Conservation (phyloP, 108 stramenopile species). For the Thalassiosira profunda region DNA sequence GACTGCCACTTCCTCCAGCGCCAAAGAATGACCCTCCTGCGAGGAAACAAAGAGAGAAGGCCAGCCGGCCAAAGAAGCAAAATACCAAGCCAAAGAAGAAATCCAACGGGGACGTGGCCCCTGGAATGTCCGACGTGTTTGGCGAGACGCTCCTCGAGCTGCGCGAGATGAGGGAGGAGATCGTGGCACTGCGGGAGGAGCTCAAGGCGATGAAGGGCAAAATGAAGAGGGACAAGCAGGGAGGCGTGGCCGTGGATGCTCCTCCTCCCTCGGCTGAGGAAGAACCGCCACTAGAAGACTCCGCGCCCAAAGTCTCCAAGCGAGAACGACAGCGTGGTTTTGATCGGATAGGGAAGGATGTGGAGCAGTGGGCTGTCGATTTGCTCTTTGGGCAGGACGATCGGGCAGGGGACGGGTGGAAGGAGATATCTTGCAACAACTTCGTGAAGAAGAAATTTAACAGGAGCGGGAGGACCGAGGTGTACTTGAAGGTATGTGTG, state of each 20-base stretch:
- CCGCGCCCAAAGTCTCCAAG: constrained; percentile 3
- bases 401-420: constrained; percentile 68
- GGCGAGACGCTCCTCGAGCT: constrained; percentile 70
- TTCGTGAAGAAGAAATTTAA: constrained; percentile 67
- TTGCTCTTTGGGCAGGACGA: constrained; percentile 58
- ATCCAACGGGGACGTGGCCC: neutral
- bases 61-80: too few species aligned
- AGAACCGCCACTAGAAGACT: too few species aligned
- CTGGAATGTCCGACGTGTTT: constrained; percentile 47
- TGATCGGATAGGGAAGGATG: constrained; percentile 62
- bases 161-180: constrained; percentile 74
- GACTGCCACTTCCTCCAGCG: neutral
- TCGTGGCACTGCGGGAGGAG: constrained; percentile 73
- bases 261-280: too few species aligned
- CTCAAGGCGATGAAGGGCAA: constrained; percentile 60
- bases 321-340: constrained; percentile 37
- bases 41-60: neutral
- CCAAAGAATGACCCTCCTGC: neutral
- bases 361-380: constrained; percentile 74
- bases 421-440: constrained; percentile 68
- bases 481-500: constrained; percentile 79
- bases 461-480: constrained; percentile 55
- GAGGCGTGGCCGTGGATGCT: too few species aligned
- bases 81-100: too few species aligned
- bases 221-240: constrained; percentile 20